Percentiles rank a stretch among this genome's conserved stretches.
Evolutionary conservation across 2,329 filamentous ascomycete species (phyloP).

Genomic region (Lithohypha guttulata): DNA sequence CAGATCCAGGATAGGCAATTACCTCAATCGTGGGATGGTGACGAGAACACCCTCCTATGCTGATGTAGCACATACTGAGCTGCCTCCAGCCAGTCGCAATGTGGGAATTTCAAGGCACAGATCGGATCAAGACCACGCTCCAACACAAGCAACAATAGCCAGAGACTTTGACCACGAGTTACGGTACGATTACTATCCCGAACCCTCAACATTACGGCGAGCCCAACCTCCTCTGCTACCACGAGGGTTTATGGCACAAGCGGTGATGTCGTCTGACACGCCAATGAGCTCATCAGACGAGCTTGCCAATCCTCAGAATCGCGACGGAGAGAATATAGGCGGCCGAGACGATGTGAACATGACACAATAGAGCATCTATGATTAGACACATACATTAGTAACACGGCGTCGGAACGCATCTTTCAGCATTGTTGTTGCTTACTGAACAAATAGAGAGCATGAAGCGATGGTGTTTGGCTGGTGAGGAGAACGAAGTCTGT

Average conservation of each 20-base stretch:
- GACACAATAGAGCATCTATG: conserved; percentile 18
- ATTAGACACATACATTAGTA: too few relatives aligned
- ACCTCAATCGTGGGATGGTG: conserved; percentile 13
- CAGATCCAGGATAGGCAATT: conserved; percentile 16
- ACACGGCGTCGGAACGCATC: too few relatives aligned
- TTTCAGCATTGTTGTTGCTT: too few relatives aligned
- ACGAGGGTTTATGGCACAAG: conserved; percentile 16
- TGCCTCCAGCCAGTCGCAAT: conserved; percentile 8
- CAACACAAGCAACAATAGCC: conserved; percentile 15
- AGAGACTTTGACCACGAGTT: conserved; percentile 17
- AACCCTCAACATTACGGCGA: background rate
- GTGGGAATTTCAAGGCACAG: conserved; percentile 12
- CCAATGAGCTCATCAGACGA: conserved; percentile 8
- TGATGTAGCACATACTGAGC: conserved; percentile 10
- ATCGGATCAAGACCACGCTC: conserved; percentile 16
- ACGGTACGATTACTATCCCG: conserved; percentile 9
- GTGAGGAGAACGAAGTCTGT: too few relatives aligned
- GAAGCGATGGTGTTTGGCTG: too few relatives aligned
- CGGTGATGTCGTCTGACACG: conserved; percentile 11
- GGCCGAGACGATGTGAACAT: conserved; percentile 17
- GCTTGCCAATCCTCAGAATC: background rate
- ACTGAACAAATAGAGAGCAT: too few relatives aligned
- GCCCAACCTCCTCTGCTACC: conserved; percentile 14
- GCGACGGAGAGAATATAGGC: conserved; percentile 5
- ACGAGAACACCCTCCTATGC: conserved; percentile 13